phyloP scores from a whole-genome alignment of 1,284 basidiomycete genomes.

The Cryptococcus sp. region DNA sequence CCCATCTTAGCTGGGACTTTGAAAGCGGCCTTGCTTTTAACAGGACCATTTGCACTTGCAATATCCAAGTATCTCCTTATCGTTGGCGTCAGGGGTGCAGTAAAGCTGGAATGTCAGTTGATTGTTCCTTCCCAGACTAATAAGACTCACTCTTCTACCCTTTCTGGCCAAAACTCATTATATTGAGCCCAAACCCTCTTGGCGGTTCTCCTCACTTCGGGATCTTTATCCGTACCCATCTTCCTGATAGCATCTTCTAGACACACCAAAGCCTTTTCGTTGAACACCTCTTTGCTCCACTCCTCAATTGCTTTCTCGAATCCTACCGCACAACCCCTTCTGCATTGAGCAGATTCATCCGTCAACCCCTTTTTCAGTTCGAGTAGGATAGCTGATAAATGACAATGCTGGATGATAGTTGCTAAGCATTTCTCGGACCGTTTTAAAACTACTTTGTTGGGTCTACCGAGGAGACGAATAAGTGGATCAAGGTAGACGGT shows the following conservation, averaged over 20 bases:
- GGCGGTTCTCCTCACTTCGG: conserved; percentile 48
- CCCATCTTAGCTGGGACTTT: not conserved
- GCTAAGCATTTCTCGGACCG: conserved; percentile 49
- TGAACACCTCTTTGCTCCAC: conserved; percentile 38
- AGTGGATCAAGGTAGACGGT: conserved; percentile 49
- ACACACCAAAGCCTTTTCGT: conserved; percentile 28
- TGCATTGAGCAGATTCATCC: conserved; percentile 47
- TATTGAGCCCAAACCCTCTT: conserved; percentile 49
- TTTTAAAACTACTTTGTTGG: conserved; percentile 52
- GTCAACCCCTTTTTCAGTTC: conserved; percentile 43
- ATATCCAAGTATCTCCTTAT: conserved; percentile 48
- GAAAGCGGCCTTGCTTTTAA: conserved; percentile 7
- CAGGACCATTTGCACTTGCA: conserved; percentile 11
- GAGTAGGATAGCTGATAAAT: conserved; percentile 35
- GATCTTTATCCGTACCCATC: conserved; percentile 49
- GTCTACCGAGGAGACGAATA: conserved; percentile 48
- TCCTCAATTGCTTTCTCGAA: conserved; percentile 28
- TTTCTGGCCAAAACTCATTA: conserved; percentile 46
- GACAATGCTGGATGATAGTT: conserved; percentile 49
- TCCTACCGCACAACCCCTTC: conserved; percentile 29
- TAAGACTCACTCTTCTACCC: conserved; percentile 45
- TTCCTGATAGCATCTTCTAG: conserved; percentile 47
- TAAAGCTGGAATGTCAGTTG: conserved; percentile 35
- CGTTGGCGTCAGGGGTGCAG: conserved; percentile 49
- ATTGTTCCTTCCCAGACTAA: conserved; percentile 8